A percentile compares a stretch with the other conserved stretches of the same genome.
Evolutionary conservation across 2,329 filamentous ascomycete genomes (phyloP).

Genomic region (Aspergillus jensenii): DNA sequence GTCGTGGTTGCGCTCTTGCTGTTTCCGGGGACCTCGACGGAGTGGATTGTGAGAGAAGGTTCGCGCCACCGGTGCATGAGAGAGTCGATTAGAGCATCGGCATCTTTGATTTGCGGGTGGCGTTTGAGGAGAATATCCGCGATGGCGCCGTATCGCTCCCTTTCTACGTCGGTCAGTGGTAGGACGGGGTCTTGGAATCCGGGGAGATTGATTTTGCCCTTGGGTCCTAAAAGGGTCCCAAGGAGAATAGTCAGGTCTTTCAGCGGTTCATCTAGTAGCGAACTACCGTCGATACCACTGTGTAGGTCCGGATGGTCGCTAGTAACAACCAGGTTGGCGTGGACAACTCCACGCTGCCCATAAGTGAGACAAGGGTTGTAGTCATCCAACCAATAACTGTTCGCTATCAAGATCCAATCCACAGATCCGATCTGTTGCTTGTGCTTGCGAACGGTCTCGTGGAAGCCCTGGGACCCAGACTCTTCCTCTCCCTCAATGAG

Average conservation of each 20-base stretch:
- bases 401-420: constrained; percentile 92
- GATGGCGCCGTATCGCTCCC: constrained; percentile 80
- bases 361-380: constrained; percentile 95
- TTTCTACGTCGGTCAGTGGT: constrained; percentile 71
- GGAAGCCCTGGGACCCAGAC: constrained; percentile 87
- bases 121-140: constrained; percentile 71
- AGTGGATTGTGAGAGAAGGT: constrained; percentile 89
- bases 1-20: constrained; percentile 77
- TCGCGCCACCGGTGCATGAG: constrained; percentile 95
- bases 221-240: constrained; percentile 74
- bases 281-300: constrained; percentile 93
- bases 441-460: constrained; percentile 74
- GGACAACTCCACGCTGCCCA: constrained; percentile 86
- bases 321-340: constrained; percentile 85
- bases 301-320: constrained; percentile 86
- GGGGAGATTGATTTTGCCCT: constrained; percentile 80
- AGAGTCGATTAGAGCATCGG: constrained; percentile 73
- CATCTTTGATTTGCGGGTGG: constrained; percentile 63
- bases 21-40: constrained; percentile 80
- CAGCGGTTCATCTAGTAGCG: constrained; percentile 83
- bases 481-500: constrained; percentile 97
- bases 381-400: constrained; percentile 98
- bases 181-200: constrained; percentile 86
- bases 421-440: constrained; percentile 84
- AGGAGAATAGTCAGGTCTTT: constrained; percentile 87